These are phyloP conservation scores for Corynascus novoguineensis DNA, from an alignment of 495 filamentous ascomycete species.

Conservation along the genomic window DNA sequence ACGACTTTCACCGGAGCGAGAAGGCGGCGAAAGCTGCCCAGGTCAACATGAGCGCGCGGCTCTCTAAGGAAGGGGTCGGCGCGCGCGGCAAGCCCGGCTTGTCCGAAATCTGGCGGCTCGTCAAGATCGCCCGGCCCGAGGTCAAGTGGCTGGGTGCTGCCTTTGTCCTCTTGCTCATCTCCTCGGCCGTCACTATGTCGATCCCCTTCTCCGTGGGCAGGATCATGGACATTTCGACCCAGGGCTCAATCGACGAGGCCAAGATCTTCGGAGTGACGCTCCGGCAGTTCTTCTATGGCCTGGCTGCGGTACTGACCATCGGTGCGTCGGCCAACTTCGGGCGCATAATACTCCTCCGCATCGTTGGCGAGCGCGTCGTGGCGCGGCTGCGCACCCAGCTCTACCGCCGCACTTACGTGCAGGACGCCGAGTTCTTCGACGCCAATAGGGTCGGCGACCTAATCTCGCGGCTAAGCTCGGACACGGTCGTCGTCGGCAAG, in stretches of 20 bases:
- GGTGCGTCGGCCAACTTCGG: constrained; percentile 74
- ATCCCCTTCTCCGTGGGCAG: constrained; percentile 94
- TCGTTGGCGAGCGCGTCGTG: constrained; percentile 92
- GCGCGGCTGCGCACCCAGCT: constrained; percentile 81
- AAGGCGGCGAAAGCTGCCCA: constrained; percentile 83
- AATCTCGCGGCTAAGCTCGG: constrained; percentile 89
- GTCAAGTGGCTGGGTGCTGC: constrained; percentile 69
- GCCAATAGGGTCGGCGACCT: constrained; percentile 94
- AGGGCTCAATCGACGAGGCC: constrained; percentile 30
- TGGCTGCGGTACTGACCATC: constrained; percentile 35
- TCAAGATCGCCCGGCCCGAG: constrained; percentile 86
- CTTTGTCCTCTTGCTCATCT: constrained; percentile 77
- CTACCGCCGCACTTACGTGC: constrained; percentile 82
- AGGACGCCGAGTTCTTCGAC: constrained; percentile 98
- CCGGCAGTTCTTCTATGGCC: constrained; percentile 36
- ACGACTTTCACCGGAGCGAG: constrained; percentile 47
- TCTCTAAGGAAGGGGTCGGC: constrained; percentile 71
- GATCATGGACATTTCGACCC: constrained; percentile 68
- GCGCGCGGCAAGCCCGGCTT: constrained; percentile 56
- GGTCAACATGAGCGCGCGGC: constrained; percentile 78
- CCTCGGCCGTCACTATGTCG: constrained; percentile 85
- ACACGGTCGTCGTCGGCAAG: constrained; percentile 96
- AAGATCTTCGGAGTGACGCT: constrained; percentile 33
- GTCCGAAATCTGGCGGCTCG: constrained; percentile 74
- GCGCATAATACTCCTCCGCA: constrained; percentile 86